A percentile compares a stretch with the other conserved stretches of the same genome.
These are phyloP conservation scores for Rutidosis leptorrhynchoides DNA, from an alignment of 129 eudicot species.

Conservation along the genomic window DNA sequence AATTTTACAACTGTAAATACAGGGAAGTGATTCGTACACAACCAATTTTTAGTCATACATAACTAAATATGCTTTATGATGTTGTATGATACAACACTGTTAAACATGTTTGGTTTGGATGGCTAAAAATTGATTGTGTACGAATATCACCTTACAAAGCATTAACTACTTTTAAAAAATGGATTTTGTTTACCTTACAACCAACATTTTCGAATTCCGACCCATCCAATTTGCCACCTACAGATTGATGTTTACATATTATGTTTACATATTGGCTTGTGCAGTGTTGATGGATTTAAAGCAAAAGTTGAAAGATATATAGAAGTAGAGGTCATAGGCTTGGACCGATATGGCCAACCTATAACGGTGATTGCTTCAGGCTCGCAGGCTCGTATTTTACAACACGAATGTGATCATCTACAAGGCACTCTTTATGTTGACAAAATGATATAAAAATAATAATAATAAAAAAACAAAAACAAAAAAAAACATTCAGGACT, in stretches of 20 bases:
- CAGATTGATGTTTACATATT: not conserved
- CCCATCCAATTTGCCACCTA: not conserved
- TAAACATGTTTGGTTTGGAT: too few relatives aligned
- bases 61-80: not conserved
- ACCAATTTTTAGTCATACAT: too few relatives aligned
- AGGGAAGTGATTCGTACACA: too few relatives aligned
- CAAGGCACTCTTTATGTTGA: constrained; percentile 81
- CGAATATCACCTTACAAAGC: too few relatives aligned
- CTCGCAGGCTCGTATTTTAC: constrained; percentile 96
- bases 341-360: constrained; percentile 64
- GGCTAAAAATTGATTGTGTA: not conserved
- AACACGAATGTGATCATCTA: constrained; percentile 93
- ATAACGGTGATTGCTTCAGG: constrained; percentile 81
- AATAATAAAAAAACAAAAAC: too few relatives aligned
- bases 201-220: not conserved
- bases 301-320: constrained; percentile 82
- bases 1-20: not conserved
- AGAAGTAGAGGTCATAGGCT: constrained; percentile 82
- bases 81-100: too few relatives aligned
- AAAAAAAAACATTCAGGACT: constrained; percentile 69
- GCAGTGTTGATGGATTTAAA: constrained; percentile 88
- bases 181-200: too few relatives aligned
- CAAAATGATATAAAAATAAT: too few relatives aligned
- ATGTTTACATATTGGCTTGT: constrained; percentile 9
- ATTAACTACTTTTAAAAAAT: too few relatives aligned